phyloP scores from a whole-genome alignment of 2,329 filamentous ascomycete species.

The Ophiostoma perfectum region DNA sequence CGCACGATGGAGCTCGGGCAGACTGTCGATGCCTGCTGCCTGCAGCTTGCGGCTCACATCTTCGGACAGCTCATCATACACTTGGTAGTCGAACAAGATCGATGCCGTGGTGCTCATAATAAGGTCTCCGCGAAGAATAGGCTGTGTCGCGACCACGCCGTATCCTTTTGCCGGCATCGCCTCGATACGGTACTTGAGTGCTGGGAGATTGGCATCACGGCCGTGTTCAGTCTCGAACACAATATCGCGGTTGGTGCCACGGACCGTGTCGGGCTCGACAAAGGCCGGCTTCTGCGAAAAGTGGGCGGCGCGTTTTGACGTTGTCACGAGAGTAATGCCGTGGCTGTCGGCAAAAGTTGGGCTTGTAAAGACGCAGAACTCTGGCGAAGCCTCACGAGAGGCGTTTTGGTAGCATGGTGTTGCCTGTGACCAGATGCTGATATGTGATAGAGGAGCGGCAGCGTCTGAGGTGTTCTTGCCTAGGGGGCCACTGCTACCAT shows the following conservation, averaged over 20 bases:
- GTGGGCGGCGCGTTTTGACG: constrained; percentile 32
- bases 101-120: constrained; percentile 38
- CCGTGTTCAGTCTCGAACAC: constrained; percentile 26
- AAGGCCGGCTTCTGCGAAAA: constrained; percentile 32
- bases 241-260: constrained; percentile 31
- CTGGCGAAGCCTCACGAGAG: constrained; percentile 13
- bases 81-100: constrained; percentile 38
- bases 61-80: constrained; percentile 32
- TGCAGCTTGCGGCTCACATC: constrained; percentile 33
- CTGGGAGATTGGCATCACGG: neutral
- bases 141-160: constrained; percentile 35
- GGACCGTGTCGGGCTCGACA: constrained; percentile 27
- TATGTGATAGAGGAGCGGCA: neutral
- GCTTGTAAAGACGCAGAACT: constrained; percentile 37
- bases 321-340: constrained; percentile 39
- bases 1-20: constrained; percentile 33
- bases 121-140: constrained; percentile 35
- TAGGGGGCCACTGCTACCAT: neutral
- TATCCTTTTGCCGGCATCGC: constrained; percentile 38
- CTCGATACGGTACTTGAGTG: constrained; percentile 32
- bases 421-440: constrained; percentile 29
- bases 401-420: constrained; percentile 30
- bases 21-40: constrained; percentile 31
- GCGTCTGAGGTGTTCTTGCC: neutral
- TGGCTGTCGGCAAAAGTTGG: constrained; percentile 34